Evolutionary conservation across 495 filamentous ascomycete genomes (phyloP).

Genomic region (Thermochaetoides thermophila): DNA sequence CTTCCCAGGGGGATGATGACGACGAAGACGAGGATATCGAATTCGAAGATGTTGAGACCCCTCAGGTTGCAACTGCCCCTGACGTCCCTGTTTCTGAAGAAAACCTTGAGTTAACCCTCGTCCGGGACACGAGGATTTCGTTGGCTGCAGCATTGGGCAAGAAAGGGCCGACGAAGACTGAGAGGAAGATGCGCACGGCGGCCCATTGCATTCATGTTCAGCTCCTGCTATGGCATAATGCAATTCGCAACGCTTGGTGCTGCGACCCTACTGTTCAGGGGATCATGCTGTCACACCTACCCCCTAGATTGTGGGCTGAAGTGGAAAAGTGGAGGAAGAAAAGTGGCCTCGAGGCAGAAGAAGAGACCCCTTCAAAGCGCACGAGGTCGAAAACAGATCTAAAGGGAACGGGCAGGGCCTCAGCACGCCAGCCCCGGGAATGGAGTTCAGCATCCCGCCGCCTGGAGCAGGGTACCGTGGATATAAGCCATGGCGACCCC

Average conservation of each 20-base stretch:
- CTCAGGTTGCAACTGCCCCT: constrained; percentile 7
- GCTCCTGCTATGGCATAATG: constrained; percentile 75
- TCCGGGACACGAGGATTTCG: constrained; percentile 39
- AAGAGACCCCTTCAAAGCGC: constrained; percentile 6
- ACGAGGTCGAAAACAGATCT: constrained; percentile 3
- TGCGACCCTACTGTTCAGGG: constrained; percentile 68
- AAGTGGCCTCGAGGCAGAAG: constrained; percentile 42
- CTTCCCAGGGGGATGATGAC: constrained; percentile 24
- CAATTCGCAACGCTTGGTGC: constrained; percentile 71
- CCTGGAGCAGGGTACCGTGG: constrained; percentile 49
- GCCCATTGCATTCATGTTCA: constrained; percentile 88
- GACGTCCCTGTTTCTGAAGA: constrained; percentile 17
- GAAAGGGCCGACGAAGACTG: constrained; percentile 73
- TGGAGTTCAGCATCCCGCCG: constrained; percentile 58
- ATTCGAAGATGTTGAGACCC: constrained; percentile 70
- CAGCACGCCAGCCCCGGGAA: constrained; percentile 43
- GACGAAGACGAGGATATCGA: constrained; percentile 60
- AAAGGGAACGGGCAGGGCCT: constrained; percentile 29
- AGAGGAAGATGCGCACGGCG: constrained; percentile 57
- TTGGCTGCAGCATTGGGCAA: constrained; percentile 50
- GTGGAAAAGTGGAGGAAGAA: constrained; percentile 58
- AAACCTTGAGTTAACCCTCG: constrained; percentile 66
- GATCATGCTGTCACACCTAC: constrained; percentile 57
- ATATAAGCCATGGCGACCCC: constrained; percentile 70
- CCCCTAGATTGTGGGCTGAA: constrained; percentile 49